Evolutionary conservation across 345 rosid genomes (phyloP).

Genomic region (Odontarrhena argentea): DNA sequence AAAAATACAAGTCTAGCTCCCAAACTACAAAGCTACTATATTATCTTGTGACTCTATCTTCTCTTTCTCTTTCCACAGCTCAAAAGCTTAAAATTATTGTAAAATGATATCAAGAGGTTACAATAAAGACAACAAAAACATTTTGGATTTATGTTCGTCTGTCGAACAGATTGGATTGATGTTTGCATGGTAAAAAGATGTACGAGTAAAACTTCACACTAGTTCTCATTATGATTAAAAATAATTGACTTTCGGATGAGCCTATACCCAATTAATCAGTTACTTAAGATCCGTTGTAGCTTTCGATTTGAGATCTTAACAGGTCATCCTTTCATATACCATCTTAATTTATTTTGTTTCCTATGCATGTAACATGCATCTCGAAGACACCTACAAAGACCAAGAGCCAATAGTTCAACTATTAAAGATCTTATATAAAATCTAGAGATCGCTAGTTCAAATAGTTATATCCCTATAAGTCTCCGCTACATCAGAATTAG

Average conservation of each 20-base stretch:
- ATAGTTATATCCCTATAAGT: too few relatives aligned
- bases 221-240: neutral
- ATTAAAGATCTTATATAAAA: too few relatives aligned
- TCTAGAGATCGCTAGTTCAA: too few relatives aligned
- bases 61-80: constrained; percentile 33
- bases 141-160: constrained; percentile 35
- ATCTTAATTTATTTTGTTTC: neutral
- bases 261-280: too few relatives aligned
- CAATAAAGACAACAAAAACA: constrained; percentile 19
- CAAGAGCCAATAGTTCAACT: too few relatives aligned
- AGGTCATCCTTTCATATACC: neutral
- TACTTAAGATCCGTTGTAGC: too few relatives aligned
- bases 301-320: too few relatives aligned
- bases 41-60: constrained; percentile 33
- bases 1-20: constrained; percentile 31
- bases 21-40: constrained; percentile 34
- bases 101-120: constrained; percentile 31
- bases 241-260: too few relatives aligned
- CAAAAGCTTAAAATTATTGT: constrained; percentile 29
- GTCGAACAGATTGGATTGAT: constrained; percentile 28
- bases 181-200: neutral
- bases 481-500: too few relatives aligned
- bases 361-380: neutral
- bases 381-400: neutral
- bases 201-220: neutral